Base-by-base conservation (phyloP, 345 rosid genomes). In the Linum trigynum region DNA sequence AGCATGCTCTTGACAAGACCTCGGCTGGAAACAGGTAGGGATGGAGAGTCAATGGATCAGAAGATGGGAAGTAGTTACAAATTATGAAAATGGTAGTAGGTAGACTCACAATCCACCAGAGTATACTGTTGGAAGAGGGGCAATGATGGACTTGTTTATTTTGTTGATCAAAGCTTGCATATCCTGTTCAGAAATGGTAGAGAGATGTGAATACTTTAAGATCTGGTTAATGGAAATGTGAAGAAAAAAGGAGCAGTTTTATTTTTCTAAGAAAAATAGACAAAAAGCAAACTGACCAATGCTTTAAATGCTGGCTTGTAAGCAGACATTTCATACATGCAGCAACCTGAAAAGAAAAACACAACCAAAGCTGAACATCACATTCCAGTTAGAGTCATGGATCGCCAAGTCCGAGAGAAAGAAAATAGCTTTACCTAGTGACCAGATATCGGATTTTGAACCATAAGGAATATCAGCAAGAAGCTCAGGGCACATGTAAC, bases 401-500 rank as follows among this genome's bases (percentile, higher is more conserved):
- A 57, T 36, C 17, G 6, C 23, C 2, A 10, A 39, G 5, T 38
- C 17, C 11, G 38, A 59, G 7, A 61, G 50, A 15, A 38, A 9
- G 5, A 3, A 40, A 39, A n/a, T 38, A 38, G 48, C 50, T 61
- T 23, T 61, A 39, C 64, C 64, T 38, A 61, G 17, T 3, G 64
- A 61, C 64, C 64, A 61, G 7, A 61, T 61, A 15, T 61, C 64
- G 7, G 64, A 61, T 32, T 61, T 61, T n/a, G 43, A 61, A 40
- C 64, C 64, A n/a, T 61, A 61, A 0, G 64, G 64, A 36, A 61
- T 61, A 61, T 61, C 64, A 4, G 64, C 64, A 4, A 61, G 50
- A 40, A 61, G 64, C 64, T 61, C 64, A 14, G 64, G 64, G 64
- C 64, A 61, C 64, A 61, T 61, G 50, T 61, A 61, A 61, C 48